Evolutionary conservation across 2,329 filamentous ascomycete species (phyloP), one percentile per base, ranked within the genome.

Genomic region (Aspergillus fischeri): DNA sequence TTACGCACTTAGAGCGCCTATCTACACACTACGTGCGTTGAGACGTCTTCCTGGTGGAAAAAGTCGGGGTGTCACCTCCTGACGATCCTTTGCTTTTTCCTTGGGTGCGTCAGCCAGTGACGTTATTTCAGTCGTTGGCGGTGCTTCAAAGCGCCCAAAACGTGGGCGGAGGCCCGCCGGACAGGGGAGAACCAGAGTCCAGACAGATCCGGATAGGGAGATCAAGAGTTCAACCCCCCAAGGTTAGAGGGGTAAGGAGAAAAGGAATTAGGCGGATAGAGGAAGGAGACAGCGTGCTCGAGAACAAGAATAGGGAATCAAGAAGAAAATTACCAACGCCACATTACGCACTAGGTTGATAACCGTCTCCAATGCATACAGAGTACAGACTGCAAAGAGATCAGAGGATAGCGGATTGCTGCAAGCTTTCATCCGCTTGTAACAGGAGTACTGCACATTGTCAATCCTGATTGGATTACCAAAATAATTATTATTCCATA

Each of bases 71-170:
- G 9, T 21, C 6, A 4, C 47, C 63, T 63, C 66, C 67, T 69
- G 66, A 68, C 60, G 60, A 67, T 68, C 64, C 51, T 50, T 29
- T 54, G 45, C 49, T 55, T 53, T 56, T 35, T 57, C 53, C 58
- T 62, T 38, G 44, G 45, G 35, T 62, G 62, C 67, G 67, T 69
- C 66, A 68, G 60, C 62, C 56, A 51, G 61, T 68, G 65, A 69
- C 67, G 65, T 65, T 49, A 27, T 27, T 10, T 27, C 21, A 25
- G 20, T 27, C 21, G 41, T 44, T 8, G 41, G 41, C 41, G 41
- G n/a, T 21, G 41, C n/a, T 24, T 17, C 11, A 21, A 14, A 47
- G 14, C 14, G 52, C 56, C 52, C 59, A 53, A 44, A 53, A 53
- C 41, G 44, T 53, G 52, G 42, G 28, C 21, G 52, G 52, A 24